Evolutionary conservation across 176 grass and related monocot genomes (phyloP), one percentile per base, ranked within the genome.

Genomic region (Poa annua): DNA sequence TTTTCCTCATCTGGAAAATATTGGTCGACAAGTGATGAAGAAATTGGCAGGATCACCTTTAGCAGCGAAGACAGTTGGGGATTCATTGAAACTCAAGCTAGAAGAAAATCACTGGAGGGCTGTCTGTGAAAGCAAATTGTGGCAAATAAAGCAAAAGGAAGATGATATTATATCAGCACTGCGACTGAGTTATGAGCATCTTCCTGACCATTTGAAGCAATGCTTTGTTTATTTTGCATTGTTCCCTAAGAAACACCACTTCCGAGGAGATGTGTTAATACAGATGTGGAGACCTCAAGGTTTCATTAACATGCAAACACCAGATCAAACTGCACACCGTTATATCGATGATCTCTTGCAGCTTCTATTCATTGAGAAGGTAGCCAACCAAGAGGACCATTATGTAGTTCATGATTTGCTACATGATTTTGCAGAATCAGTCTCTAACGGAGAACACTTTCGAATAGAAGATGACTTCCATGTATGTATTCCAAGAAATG

Each of bases 381-480:
- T 66, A 52, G 47, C 20, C 33, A 68, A n/a, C 53, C 4, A 11
- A 42, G 53, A 71, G 11, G 15, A 80, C 7, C 32, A 44, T 24
- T 93, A 90, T 88, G 44, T 86, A 41, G 77, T 88, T 51, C 88
- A 94, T 84, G 88, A 86, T 7, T 78, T 91, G 74, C 62, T 94
- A 15, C 88, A 90, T 73, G 88, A 94, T 70, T 21, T 94, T 48
- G 81, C 85, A n/a, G 79, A 84, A 50, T 90, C 44, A 0, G 0
- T 88, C 2, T 88, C 79, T 6, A 82, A 80, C 26, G 81, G 81
- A 53, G 91, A 86, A 69, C 84, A 83, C 41, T 88, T 85, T 32
- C 47, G 66, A 44, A 71, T 93, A 47, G 85, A 86, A 88, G 56
- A 83, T 88, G 21, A 80, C 62, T 44, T 77, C 20, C 0, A 66